Evolutionary conservation across 2,329 filamentous ascomycete species (phyloP), one percentile per base, ranked within the genome.

Genomic region (Tolypocladium amazonense): DNA sequence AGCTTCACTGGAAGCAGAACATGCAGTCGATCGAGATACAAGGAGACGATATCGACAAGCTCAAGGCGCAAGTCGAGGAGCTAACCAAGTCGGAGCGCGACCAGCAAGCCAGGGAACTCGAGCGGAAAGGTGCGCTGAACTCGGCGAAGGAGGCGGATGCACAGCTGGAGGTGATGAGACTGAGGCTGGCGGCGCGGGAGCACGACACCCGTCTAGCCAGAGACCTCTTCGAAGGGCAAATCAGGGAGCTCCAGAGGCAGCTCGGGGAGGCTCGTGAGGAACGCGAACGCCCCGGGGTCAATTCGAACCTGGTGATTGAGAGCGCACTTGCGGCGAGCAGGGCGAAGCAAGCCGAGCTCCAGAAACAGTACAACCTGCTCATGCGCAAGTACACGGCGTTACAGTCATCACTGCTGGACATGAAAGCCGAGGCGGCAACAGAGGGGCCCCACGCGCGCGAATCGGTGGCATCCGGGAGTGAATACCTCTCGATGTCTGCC

Each of bases 81-180:
- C 75, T 90, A 35, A 81, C 83, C n/a, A 78, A 79, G 20, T 80
- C 81, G 25, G 79, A 89, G 62, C 80, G 84, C 2, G 81, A 85
- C 55, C 82, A 83, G 59, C 86, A 90, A 67, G 82, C 84, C 50
- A 81, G 81, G 53, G 85, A 90, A 65, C 75, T 81, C 39, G 82
- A 86, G 61, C 79, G 84, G 47, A 78, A 86, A 58, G 73, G 74
- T 25, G 80, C 83, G 1, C 78, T 83, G 55, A 78, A 81, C n/a
- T 79, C 82, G 35, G 82, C 84, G 1, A 80, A 83, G 20, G 76
- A 82, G 37, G 78, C 87, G 15, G 79, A 85, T 43, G 82, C 79
- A 59, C 80, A 83, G 57, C 79, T 86, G 8, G 80, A 87, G 63
- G 76, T 81, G 58, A 75, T 88, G 27, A 78, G 79, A 55, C 75